Base-by-base conservation (phyloP, 2,329 filamentous ascomycete species). In the Aspergillus caelatus region DNA sequence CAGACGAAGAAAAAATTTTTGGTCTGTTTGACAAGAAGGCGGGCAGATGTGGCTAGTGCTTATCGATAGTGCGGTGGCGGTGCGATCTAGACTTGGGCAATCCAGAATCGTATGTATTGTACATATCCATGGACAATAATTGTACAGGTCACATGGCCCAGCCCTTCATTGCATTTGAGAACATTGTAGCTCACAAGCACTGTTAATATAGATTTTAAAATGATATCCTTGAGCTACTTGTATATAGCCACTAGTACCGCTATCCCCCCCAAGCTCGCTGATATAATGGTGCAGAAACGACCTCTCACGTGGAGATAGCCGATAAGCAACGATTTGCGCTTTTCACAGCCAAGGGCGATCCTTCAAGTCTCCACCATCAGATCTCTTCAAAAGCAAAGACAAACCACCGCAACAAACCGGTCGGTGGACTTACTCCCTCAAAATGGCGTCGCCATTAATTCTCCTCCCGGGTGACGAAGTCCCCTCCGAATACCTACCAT, bases 391-490 rank as follows among this genome's bases (percentile, higher is more conserved):
- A 50, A 28, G 36, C 43, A 19, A 28, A 52, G 16, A 30, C 48
- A 30, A 30, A 39, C 41, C 19, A 28, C 39, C 52, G 19, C 16
- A 12, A 12, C 14, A 19, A 10, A 2, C 30, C 56, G 19, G 50
- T 30, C 41, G 50, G 19, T 19, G 14, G 14, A 50, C 32, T 41
- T 26, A 48, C n/a, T 10, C 39, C n/a, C 16, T 57, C 23, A 64
- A 34, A 39, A 91, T 91, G 88, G 78, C 85, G 28, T 80, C 84
- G 39, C 82, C 87, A 32, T 79, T 83, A n/a, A 80, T 94, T 66
- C 86, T 97, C 65, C 86, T 98, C 8, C 95, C 95, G 0, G 94
- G 95, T 68, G 93, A 97, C 71, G 74, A 81, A 36, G 85, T 97
- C 53, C 87, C 92, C 63, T 77, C 85, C 1, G 83, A 86, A 30